A percentile compares a stretch with the other conserved stretches of the same genome.
Evolutionary conservation across 352 stramenopile species (phyloP).

Genomic region (Phytophthora meadii): DNA sequence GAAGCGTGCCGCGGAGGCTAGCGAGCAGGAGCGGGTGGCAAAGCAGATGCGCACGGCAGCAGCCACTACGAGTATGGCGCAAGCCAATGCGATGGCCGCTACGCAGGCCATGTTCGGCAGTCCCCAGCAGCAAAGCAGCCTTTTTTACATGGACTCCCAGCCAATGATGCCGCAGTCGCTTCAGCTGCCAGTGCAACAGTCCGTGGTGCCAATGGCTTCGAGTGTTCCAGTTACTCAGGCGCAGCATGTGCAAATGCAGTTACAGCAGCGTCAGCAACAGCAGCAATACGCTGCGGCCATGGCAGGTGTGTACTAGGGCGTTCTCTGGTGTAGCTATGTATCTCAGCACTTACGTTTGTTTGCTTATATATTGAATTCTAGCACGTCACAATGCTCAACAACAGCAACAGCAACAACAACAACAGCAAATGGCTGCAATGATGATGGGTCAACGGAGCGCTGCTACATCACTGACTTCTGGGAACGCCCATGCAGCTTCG

Average conservation of each 20-base stretch:
- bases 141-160: constrained; percentile 45
- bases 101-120: constrained; percentile 33
- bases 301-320: constrained; percentile 19
- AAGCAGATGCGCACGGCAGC: constrained; percentile 42
- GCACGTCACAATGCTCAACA: constrained; percentile 36
- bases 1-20: constrained; percentile 32
- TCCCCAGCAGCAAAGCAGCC: constrained; percentile 24
- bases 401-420: constrained; percentile 35
- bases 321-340: neutral
- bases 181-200: constrained; percentile 31
- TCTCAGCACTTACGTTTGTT: neutral
- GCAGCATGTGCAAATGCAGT: constrained; percentile 43
- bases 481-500: constrained; percentile 29
- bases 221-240: constrained; percentile 33
- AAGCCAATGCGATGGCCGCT: constrained; percentile 35
- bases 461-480: constrained; percentile 1
- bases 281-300: constrained; percentile 43
- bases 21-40: constrained; percentile 29
- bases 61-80: constrained; percentile 8
- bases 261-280: constrained; percentile 48
- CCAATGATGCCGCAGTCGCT: constrained; percentile 36
- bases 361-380: constrained; percentile 8
- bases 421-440: constrained; percentile 17
- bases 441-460: constrained; percentile 28
- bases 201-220: constrained; percentile 32